Base-by-base conservation (phyloP, 108 stramenopile genomes). In the Chaetoceros muelleri region DNA sequence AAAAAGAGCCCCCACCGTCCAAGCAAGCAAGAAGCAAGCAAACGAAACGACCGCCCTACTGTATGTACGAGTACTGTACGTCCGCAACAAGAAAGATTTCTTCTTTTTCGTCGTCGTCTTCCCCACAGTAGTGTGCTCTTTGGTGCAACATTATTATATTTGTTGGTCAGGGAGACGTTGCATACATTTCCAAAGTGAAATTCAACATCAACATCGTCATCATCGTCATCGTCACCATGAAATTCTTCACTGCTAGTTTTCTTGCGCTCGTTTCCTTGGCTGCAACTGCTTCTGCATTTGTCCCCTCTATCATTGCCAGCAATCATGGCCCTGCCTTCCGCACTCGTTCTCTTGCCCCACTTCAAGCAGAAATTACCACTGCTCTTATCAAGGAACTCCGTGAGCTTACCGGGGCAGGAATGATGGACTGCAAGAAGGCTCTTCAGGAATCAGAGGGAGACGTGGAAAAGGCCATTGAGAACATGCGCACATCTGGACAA, bases 351-450 rank as follows among this genome's bases (percentile, higher is more conserved):
- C 58, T 48, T 50, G 58, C 24, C 54, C 46, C 16, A 28, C 48
- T 21, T 26, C 34, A 52, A 40, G 30, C 51, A 40, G 67, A 62
- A 13, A 62, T 78, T 23, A 76, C 77, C 28, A 47, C 74, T 30
- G 73, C 73, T 23, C 70, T 64, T 25, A 80, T 82, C 74, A 87
- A 87, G 65, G 75, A 87, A 60, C 79, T 83, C 27, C 76, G 81
- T 29, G 78, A 76, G 40, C 48, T 53, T 53, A 81, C 85, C 26
- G 85, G 85, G 18, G 85, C 85, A 25, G 85, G 84, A 34, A 93
- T 93, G 83, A 89, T 89, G 85, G 85, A 87, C 71, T 93, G 88
- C 68, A 90, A 90, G 62, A 90, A 84, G 73, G 78, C 76, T 24
- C 67, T 90, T 23, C 55, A 54, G 22, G 76, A 90, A 60, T 67